Conservation (phyloP, 176 grass and related monocot genomes). For the Zizania latifolia region DNA sequence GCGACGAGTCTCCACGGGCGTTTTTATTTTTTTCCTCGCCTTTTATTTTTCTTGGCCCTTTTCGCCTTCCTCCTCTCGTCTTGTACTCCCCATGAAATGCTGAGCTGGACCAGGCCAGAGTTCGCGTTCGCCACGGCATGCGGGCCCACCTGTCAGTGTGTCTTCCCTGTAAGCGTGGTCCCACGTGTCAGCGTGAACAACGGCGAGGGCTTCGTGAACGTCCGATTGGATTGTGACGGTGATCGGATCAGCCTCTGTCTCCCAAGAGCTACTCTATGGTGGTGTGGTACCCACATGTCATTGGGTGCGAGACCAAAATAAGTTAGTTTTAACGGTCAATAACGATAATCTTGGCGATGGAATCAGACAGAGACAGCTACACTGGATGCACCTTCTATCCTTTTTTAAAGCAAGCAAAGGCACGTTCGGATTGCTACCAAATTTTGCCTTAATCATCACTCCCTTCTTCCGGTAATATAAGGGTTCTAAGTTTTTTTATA, state of each 20-base stretch:
- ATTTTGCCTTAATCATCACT: no score
- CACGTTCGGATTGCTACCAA: no score
- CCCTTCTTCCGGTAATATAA: no score
- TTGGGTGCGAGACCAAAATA: not conserved
- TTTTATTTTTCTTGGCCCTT: not conserved
- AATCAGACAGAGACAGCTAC: no score
- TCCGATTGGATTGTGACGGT: not conserved
- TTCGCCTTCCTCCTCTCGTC: no score
- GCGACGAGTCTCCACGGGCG: constrained; percentile 1
- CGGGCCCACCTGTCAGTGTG: not conserved
- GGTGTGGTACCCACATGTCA: not conserved
- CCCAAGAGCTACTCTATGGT: no score
- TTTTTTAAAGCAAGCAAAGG: no score
- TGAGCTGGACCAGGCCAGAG: not conserved
- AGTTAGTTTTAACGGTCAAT: constrained; percentile 17
- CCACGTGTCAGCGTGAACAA: not conserved
- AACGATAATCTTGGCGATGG: not conserved
- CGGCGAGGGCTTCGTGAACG: not conserved
- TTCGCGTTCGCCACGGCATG: constrained; percentile 6
- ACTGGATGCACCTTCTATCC: no score
- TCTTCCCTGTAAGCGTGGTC: accelerated
- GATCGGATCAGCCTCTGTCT: no score
- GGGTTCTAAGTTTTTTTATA: no score
- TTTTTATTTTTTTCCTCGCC: not conserved
- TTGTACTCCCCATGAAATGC: not conserved